Evolutionary conservation across 345 rosid genomes (phyloP).

Genomic region (Isatis tinctoria): DNA sequence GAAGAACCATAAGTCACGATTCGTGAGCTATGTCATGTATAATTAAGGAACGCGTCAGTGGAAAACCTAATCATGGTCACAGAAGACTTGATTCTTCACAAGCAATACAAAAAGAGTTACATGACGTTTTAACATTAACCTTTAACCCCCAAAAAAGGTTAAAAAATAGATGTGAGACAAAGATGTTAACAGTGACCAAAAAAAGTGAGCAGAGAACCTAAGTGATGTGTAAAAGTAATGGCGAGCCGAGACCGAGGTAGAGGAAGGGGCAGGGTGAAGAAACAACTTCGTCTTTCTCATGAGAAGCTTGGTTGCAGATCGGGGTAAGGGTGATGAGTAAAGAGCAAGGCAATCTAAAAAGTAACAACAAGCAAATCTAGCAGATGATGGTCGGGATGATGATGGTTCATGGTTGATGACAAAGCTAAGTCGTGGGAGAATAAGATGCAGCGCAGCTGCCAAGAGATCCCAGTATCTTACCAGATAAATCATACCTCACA

Average conservation of each 20-base stretch:
- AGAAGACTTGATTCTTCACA: constrained; percentile 4
- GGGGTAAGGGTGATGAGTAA: background rate
- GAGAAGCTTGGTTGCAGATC: constrained; percentile 15
- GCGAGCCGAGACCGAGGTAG: background rate
- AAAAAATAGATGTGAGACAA: background rate
- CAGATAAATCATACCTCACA: constrained; percentile 61
- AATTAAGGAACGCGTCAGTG: background rate
- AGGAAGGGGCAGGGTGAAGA: background rate
- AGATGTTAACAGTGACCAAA: background rate
- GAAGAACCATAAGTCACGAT: background rate
- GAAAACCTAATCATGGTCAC: constrained; percentile 8
- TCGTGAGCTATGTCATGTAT: background rate
- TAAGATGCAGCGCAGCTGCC: constrained; percentile 59
- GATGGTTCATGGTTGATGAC: constrained; percentile 29
- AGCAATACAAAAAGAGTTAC: background rate
- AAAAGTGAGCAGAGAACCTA: background rate
- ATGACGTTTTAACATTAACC: background rate
- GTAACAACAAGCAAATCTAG: constrained; percentile 35
- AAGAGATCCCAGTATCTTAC: constrained; percentile 45
- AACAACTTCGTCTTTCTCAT: constrained; percentile 18
- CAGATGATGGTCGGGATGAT: constrained; percentile 25
- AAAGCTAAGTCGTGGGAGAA: constrained; percentile 39
- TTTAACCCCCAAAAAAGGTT: background rate
- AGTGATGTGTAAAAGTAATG: background rate
- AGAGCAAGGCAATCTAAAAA: background rate